Base-by-base conservation (phyloP, 495 filamentous ascomycete genomes). In the Melanomma pulvis-pyrius region DNA sequence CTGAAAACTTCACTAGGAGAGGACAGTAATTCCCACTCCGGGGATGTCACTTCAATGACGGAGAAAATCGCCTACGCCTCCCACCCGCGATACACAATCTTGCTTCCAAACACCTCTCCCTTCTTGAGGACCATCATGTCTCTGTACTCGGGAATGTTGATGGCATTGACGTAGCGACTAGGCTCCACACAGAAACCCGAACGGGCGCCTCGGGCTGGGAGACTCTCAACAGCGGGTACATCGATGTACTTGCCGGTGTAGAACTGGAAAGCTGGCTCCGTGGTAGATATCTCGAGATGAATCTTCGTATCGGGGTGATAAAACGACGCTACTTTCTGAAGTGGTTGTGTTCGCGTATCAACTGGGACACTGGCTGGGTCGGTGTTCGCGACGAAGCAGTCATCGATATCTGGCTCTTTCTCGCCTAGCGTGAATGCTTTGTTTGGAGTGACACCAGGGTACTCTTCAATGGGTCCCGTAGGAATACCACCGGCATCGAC, bases 191-290 rank as follows among this genome's bases (percentile, higher is more conserved):
- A 94, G 79, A 97, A 93, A 0, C 91, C 93, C 19, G 87, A 83
- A 39, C 90, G 82, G 11, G 85, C 71, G 0, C 79, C 83, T 19
- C 90, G 84, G 0, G 86, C 83, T 0, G 88, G 84, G 15, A 84
- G 73, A 0, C 86, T 88, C 15, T 83, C 86, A 13, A 89, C 84
- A 41, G 81, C 86, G 0, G 87, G 88, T n/a, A 94, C 86, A 67
- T 92, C 80, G 67, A 94, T 90, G 69, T 85, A 86, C 71, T 90
- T 88, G 49, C 92, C 94, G 0, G 91, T 96, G 79, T 97, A 97
- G 79, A 96, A 96, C 76, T 97, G 93, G 83, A 96, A 97, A 0
- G 93, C 92, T 0, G 94, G 94, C 78, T 97, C 93, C 0, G 92
- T 97, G 78, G 89, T 92, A 70, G 85, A 78, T 9, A 96, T 87